A percentile compares a stretch with the other conserved stretches of the same genome.
phyloP scores from a whole-genome alignment of 352 stramenopile genomes.

The Pythium pyrilobum region DNA sequence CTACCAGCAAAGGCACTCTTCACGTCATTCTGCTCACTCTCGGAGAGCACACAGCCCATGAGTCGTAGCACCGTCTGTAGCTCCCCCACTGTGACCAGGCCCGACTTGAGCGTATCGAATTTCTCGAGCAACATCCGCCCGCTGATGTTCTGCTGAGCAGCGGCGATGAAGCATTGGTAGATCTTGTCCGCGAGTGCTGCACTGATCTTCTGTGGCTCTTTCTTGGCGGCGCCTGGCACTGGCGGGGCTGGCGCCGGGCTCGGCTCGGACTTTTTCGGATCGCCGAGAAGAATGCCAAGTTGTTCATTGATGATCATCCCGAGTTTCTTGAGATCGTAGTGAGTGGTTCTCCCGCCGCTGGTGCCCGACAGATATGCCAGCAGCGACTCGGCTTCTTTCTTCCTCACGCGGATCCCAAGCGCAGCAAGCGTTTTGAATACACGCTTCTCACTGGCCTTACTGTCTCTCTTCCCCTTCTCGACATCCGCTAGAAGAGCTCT shows the following conservation, averaged over 20 bases:
- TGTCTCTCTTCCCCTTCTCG: constrained; percentile 20
- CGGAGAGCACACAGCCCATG: constrained; percentile 56
- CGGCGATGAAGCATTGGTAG: constrained; percentile 53
- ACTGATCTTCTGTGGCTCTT: constrained; percentile 7
- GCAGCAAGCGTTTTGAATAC: constrained; percentile 55
- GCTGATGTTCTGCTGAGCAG: constrained; percentile 73
- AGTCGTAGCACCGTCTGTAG: constrained; percentile 75
- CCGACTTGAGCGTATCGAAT: constrained; percentile 48
- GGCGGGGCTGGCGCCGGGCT: not conserved
- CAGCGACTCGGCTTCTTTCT: constrained; percentile 43
- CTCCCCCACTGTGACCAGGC: constrained; percentile 54
- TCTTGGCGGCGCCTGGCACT: not conserved
- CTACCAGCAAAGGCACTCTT: constrained; percentile 43
- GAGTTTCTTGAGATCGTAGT: constrained; percentile 29
- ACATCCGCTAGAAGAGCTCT: constrained; percentile 13
- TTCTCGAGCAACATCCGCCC: constrained; percentile 67
- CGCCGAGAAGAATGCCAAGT: constrained; percentile 5
- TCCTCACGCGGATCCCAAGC: constrained; percentile 37
- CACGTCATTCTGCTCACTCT: constrained; percentile 44
- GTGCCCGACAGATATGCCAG: constrained; percentile 31
- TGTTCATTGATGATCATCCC: constrained; percentile 5
- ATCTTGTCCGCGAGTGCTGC: constrained; percentile 50
- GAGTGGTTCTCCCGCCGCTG: constrained; percentile 15
- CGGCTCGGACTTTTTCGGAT: constrained; percentile 8
- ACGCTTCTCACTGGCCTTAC: constrained; percentile 42